Conservation (phyloP, 2,329 filamentous ascomycete genomes). For the Talaromyces sp. region DNA sequence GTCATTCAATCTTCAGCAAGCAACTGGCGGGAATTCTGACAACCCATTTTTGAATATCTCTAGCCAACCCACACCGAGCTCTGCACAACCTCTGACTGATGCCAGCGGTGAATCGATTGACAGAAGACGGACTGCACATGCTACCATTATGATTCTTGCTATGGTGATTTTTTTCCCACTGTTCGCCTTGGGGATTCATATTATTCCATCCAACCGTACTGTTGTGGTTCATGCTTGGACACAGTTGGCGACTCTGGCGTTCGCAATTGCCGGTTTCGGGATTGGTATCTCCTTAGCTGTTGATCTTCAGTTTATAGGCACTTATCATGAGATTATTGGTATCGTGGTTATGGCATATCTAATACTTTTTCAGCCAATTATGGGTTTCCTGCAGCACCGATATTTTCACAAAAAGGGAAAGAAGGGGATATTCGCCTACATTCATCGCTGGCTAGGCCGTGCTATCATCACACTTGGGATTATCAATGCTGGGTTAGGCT, state of each 20-base stretch:
- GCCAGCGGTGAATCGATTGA: neutral
- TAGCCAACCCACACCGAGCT: neutral
- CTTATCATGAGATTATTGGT: conserved; percentile 51
- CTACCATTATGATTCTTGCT: conserved; percentile 35
- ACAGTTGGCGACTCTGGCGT: conserved; percentile 44
- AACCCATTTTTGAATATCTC: conserved; percentile 20
- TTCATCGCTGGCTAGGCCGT: conserved; percentile 53
- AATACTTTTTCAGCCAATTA: conserved; percentile 52
- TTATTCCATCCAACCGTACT: conserved; percentile 34
- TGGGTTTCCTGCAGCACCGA: conserved; percentile 49
- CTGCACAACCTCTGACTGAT: neutral
- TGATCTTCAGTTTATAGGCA: conserved; percentile 29
- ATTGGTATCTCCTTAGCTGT: conserved; percentile 47
- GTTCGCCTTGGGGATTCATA: conserved; percentile 27
- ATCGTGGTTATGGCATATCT: conserved; percentile 46
- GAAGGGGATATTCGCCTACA: conserved; percentile 44
- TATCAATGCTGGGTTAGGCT: conserved; percentile 54
- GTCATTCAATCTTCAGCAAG: conserved; percentile 17
- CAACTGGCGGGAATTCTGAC: conserved; percentile 17
- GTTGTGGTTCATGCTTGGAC: conserved; percentile 40
- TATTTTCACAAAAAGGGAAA: conserved; percentile 43
- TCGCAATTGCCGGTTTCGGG: conserved; percentile 46
- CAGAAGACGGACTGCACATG: conserved; percentile 19
- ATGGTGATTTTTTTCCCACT: conserved; percentile 38
- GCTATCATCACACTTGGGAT: conserved; percentile 47